phyloP scores from a whole-genome alignment of 1,139 yeast genomes.

The Geotrichum citri-aurantii region DNA sequence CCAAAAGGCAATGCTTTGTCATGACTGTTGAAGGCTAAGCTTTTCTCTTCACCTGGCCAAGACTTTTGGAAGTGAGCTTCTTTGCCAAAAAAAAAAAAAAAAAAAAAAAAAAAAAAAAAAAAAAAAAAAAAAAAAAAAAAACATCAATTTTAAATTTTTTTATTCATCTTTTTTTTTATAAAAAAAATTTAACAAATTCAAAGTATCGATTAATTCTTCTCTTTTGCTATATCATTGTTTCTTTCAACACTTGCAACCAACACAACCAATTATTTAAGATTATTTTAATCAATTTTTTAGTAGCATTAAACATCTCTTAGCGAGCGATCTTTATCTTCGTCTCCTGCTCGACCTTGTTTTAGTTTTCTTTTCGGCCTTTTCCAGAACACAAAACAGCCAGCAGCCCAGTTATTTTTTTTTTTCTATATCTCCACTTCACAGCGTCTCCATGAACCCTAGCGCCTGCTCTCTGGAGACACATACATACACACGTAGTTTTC shows the following conservation, averaged over 20 bases:
- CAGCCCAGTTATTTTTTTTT: neutral
- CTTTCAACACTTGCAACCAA: too few species aligned
- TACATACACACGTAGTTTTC: neutral
- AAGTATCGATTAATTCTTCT: too few species aligned
- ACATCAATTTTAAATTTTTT: too few species aligned
- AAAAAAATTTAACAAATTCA: too few species aligned
- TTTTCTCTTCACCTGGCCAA: slow-evolving; percentile 8
- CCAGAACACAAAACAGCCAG: neutral
- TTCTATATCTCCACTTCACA: neutral
- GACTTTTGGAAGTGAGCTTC: neutral
- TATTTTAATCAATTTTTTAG: too few species aligned
- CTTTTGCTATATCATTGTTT: too few species aligned
- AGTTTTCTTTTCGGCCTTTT: too few species aligned
- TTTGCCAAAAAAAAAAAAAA: too few species aligned
- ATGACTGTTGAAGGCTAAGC: neutral
- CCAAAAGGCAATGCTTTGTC: neutral
- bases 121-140: too few species aligned
- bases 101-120: too few species aligned
- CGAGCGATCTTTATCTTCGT: neutral
- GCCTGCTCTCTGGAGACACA: neutral
- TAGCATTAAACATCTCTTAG: neutral
- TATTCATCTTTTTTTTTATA: too few species aligned
- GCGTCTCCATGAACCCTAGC: neutral
- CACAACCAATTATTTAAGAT: too few species aligned
- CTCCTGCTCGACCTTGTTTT: neutral